Evolutionary conservation across 345 rosid species (phyloP).

Genomic region (Eucalyptus melliodora): DNA sequence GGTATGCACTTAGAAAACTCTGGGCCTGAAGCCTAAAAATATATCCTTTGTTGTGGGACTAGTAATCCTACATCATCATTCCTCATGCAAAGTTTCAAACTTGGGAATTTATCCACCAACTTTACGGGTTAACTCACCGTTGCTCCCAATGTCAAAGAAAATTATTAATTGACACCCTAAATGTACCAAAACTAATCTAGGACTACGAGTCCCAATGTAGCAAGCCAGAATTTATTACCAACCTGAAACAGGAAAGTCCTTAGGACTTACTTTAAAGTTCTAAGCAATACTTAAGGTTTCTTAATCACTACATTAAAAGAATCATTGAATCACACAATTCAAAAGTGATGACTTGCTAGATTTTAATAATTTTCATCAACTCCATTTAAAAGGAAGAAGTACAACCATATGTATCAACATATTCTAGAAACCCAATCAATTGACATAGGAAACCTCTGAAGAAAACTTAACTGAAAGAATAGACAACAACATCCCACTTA

Average conservation of each 20-base stretch:
- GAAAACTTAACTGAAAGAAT: neutral
- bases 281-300: neutral
- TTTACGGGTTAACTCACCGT: neutral
- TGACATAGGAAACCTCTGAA: neutral
- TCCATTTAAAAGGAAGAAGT: neutral
- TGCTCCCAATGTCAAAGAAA: neutral
- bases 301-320: neutral
- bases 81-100: neutral
- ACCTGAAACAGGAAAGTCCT: neutral
- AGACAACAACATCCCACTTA: neutral
- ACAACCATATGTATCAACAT: neutral
- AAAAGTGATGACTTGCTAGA: neutral
- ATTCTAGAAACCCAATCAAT: neutral
- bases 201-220: neutral
- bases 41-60: neutral
- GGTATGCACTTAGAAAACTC: neutral
- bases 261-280: neutral
- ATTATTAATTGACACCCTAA: neutral
- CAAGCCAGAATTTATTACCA: neutral
- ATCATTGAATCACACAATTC: neutral
- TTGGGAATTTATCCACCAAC: neutral
- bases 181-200: neutral
- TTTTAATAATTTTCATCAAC: neutral
- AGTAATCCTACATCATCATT: neutral
- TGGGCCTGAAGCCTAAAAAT: neutral